A percentile compares a stretch with the other conserved stretches of the same genome.
Evolutionary conservation across 2,329 filamentous ascomycete species (phyloP).

Genomic region (Metarhizium robertsii): DNA sequence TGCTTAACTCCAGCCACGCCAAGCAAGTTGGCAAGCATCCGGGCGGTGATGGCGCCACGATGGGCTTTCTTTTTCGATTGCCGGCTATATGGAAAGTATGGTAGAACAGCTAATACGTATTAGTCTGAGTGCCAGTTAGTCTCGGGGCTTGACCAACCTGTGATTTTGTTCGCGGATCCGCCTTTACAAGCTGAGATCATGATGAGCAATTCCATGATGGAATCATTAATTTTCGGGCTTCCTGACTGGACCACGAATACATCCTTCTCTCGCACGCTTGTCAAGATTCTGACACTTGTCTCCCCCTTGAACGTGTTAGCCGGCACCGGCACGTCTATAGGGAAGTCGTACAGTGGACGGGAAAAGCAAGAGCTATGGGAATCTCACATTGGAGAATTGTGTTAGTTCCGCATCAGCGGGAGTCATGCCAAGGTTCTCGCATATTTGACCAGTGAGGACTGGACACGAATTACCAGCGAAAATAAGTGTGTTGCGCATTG

Average conservation of each 20-base stretch:
- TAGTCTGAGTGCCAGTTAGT: constrained; percentile 3
- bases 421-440: constrained; percentile 57
- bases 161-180: constrained; percentile 92
- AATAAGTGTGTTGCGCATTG: constrained; percentile 58
- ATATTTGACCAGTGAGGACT: constrained; percentile 55
- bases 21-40: constrained; percentile 93
- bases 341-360: neutral
- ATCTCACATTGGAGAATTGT: constrained; percentile 60
- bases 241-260: constrained; percentile 98
- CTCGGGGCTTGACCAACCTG: constrained; percentile 52
- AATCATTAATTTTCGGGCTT: constrained; percentile 93
- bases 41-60: constrained; percentile 88
- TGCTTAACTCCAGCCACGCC: constrained; percentile 92
- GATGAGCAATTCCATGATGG: constrained; percentile 97
- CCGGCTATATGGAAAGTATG: constrained; percentile 97
- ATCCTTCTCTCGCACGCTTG: constrained; percentile 89
- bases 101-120: constrained; percentile 58
- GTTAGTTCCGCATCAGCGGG: constrained; percentile 56
- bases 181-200: constrained; percentile 99
- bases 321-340: constrained; percentile 7
- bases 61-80: constrained; percentile 99
- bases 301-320: constrained; percentile 42
- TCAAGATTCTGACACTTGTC: constrained; percentile 60
- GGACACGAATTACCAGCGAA: constrained; percentile 61
- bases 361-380: constrained; percentile 14